Evolutionary conservation across 306 rosid species (phyloP), one percentile per base, ranked within the genome.

Genomic region (Begonia fuchsioides): DNA sequence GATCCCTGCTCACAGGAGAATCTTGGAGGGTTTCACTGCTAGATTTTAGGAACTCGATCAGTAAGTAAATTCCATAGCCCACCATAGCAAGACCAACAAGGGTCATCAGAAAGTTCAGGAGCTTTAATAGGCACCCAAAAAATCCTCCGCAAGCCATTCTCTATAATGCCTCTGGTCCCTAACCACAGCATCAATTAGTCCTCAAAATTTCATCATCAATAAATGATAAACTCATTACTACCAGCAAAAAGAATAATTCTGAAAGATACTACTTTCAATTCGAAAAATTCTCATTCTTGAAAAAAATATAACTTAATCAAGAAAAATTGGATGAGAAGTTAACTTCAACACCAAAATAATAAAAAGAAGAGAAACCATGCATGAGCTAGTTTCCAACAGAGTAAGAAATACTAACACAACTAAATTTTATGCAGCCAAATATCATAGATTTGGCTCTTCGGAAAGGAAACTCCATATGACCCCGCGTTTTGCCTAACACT

Each of bases 101-200:
- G 51, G 79, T 79, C 58, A 85, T 46, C 45, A 90, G 32, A 74
- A 90, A 75, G 82, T 90, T 90, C 49, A 90, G 72, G 62, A 90
- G 73, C 80, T 85, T 90, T 78, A 90, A 73, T 49, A 85, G 65
- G 55, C 80, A 90, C 73, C 73, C 95, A 70, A 86, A 90, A 63
- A 72, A 90, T 38, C 98, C 95, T 71, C 69, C 79, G 70, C 98
- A 90, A 0, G 95, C 81, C 98, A 90, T 92, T 72, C 51, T 74
- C 65, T 50, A 61, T 26, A 26, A 26, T 60, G 48, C 38, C 59
- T 62, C 44, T 44, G 55, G 71, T 51, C 59, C 71, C n/a, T n/a
- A n/a, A 63, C 55, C 67, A 54, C 38, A 67, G 66, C 54, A 47
- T 63, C 53, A 69, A 58, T 40, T 3, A 55, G 52, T 54, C 52